Percentiles rank a stretch among this genome's conserved stretches.
These are phyloP conservation scores for Rhizopus sp. DNA, from an alignment of 371 early-diverging fungal genomes.

Conservation along the genomic window DNA sequence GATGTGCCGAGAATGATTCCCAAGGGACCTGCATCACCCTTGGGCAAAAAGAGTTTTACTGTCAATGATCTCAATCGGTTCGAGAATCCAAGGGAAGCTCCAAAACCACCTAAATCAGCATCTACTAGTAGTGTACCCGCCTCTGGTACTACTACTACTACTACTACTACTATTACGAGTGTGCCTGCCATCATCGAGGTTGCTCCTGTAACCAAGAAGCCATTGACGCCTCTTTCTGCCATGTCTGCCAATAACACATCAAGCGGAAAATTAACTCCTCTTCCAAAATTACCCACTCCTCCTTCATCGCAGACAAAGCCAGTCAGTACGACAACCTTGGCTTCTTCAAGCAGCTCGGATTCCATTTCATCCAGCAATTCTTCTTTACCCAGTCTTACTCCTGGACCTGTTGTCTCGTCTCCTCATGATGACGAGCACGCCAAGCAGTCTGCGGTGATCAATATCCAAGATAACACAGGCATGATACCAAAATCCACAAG, in stretches of 20 bases:
- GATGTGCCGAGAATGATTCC: constrained; percentile 19
- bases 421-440: not conserved
- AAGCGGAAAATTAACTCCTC: constrained; percentile 11
- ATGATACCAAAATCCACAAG: constrained; percentile 2
- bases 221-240: not conserved
- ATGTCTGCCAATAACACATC: not conserved
- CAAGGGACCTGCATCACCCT: constrained; percentile 24
- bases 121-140: not conserved
- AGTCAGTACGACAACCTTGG: not conserved
- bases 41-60: constrained; percentile 16
- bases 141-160: not conserved
- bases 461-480: too few species aligned
- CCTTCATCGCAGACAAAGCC: not conserved
- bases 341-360: constrained; percentile 5
- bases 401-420: not conserved
- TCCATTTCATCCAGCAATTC: constrained; percentile 18
- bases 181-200: not conserved
- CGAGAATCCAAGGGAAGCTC: constrained; percentile 39
- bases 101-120: constrained; percentile 29
- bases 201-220: constrained; percentile 1
- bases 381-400: constrained; percentile 13
- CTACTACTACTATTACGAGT: not conserved
- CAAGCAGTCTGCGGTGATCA: too few species aligned
- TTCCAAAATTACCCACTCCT: constrained; percentile 7
- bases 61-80: constrained; percentile 20